Evolutionary conservation across 441 rosid species (phyloP).

Genomic region (Viola pubescens): DNA sequence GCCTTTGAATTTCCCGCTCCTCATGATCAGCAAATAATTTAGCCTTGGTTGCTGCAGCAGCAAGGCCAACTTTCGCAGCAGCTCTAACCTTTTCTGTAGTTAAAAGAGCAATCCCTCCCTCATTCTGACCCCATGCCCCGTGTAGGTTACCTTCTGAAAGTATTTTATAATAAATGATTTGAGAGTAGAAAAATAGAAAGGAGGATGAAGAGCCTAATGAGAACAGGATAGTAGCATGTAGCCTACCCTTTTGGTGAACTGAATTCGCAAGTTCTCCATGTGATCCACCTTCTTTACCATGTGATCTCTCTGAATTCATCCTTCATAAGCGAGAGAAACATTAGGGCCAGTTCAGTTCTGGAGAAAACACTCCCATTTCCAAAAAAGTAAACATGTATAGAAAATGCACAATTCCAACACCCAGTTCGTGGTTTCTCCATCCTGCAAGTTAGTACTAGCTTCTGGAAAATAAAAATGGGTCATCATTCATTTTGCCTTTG

Average conservation of each 20-base stretch:
- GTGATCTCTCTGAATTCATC: slow-evolving; percentile 44
- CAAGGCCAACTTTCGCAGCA: slow-evolving; percentile 79
- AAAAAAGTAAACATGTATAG: too few relatives aligned
- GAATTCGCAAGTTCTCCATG: slow-evolving; percentile 43
- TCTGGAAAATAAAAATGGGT: too few relatives aligned
- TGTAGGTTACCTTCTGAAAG: slow-evolving; percentile 31
- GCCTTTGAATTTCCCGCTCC: slow-evolving; percentile 94
- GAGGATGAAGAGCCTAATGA: slow-evolving; percentile 1
- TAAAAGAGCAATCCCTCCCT: slow-evolving; percentile 37
- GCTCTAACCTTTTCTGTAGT: slow-evolving; percentile 60
- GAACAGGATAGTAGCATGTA: slow-evolving; percentile 3
- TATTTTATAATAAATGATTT: slow-evolving; percentile 13
- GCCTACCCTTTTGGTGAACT: slow-evolving; percentile 47
- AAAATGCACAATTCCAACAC: too few relatives aligned
- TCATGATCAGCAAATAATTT: slow-evolving; percentile 97
- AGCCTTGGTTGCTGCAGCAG: slow-evolving; percentile 91
- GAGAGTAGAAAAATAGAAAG: slow-evolving; percentile 2
- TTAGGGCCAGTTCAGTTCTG: too few relatives aligned
- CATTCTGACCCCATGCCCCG: slow-evolving; percentile 41
- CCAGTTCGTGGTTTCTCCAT: too few relatives aligned
- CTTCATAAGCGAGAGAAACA: slow-evolving; percentile 28
- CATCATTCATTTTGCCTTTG: too few relatives aligned
- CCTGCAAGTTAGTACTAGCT: too few relatives aligned
- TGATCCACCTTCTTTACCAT: slow-evolving; percentile 38
- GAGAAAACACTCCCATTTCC: too few relatives aligned